Conservation (phyloP, 768 basidiomycete genomes). For the Tulasnella sp. region DNA sequence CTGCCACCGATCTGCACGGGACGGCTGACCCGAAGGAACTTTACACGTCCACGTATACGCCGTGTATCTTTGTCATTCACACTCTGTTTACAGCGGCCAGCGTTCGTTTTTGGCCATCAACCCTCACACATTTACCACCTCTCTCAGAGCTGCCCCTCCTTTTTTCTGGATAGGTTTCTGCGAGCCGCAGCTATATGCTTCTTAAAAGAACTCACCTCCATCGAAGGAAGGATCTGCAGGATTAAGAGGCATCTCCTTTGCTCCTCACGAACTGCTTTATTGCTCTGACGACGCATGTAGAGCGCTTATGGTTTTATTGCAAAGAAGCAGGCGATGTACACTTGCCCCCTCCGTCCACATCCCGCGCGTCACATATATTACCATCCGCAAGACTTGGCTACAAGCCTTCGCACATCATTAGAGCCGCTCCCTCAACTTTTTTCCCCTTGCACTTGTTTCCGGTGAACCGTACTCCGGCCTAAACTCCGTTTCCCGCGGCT, state of each 20-base stretch:
- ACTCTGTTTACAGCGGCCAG: neutral
- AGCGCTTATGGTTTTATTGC: neutral
- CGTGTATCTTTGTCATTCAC: neutral
- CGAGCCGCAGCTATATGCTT: neutral
- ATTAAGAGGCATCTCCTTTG: neutral
- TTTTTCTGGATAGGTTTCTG: neutral
- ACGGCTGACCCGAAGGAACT: neutral
- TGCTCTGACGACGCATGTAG: neutral
- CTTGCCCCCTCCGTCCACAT: neutral
- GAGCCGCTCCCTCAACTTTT: neutral
- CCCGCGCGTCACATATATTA: neutral
- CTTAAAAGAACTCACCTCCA: neutral
- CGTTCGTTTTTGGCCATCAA: neutral
- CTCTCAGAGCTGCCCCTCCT: neutral
- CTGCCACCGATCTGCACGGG: neutral
- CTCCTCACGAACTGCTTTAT: neutral
- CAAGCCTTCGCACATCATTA: neutral
- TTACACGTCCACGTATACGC: neutral
- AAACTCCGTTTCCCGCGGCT: neutral
- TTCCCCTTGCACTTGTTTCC: neutral
- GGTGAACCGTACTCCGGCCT: neutral
- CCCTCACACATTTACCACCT: neutral
- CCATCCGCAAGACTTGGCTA: neutral
- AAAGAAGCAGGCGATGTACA: neutral
- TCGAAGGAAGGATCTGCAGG: neutral